phyloP scores from a whole-genome alignment of 352 stramenopile genomes.

The Nothophytophthora sp. region DNA sequence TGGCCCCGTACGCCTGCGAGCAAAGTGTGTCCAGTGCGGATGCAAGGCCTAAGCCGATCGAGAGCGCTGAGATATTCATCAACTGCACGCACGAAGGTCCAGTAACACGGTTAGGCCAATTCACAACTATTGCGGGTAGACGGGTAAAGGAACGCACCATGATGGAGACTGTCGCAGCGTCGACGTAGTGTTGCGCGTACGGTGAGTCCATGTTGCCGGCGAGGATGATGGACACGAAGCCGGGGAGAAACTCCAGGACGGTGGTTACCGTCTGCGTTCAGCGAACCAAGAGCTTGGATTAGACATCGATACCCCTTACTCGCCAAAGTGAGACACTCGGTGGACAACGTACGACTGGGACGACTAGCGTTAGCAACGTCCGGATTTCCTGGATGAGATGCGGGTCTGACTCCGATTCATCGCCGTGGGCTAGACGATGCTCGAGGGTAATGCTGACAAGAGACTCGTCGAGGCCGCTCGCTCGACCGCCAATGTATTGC shows the following conservation, averaged over 20 bases:
- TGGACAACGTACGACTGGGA: constrained; percentile 25
- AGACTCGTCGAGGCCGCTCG: too few relatives aligned
- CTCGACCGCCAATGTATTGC: too few relatives aligned
- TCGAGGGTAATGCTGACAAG: too few relatives aligned
- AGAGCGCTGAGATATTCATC: too few relatives aligned
- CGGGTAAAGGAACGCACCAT: constrained; percentile 31
- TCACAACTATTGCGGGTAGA: too few relatives aligned
- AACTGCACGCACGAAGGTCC: too few relatives aligned
- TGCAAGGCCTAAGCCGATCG: too few relatives aligned
- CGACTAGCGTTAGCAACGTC: constrained; percentile 39
- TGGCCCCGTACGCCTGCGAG: too few relatives aligned
- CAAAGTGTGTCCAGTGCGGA: too few relatives aligned
- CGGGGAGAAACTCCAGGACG: constrained; percentile 40
- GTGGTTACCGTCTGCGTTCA: constrained; percentile 37
- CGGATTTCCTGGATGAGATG: constrained; percentile 25
- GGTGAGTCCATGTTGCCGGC: constrained; percentile 62
- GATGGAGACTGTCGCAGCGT: constrained; percentile 43
- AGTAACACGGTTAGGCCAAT: too few relatives aligned
- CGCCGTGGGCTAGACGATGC: too few relatives aligned
- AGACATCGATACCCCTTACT: background rate
- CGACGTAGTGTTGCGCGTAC: constrained; percentile 45
- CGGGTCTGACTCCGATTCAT: constrained; percentile 17
- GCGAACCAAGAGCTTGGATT: background rate
- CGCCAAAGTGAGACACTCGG: background rate
- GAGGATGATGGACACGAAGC: constrained; percentile 47